A percentile compares a stretch with the other conserved stretches of the same genome.
Conservation (phyloP, 352 stramenopile genomes). For the Phytophthora quininea region DNA sequence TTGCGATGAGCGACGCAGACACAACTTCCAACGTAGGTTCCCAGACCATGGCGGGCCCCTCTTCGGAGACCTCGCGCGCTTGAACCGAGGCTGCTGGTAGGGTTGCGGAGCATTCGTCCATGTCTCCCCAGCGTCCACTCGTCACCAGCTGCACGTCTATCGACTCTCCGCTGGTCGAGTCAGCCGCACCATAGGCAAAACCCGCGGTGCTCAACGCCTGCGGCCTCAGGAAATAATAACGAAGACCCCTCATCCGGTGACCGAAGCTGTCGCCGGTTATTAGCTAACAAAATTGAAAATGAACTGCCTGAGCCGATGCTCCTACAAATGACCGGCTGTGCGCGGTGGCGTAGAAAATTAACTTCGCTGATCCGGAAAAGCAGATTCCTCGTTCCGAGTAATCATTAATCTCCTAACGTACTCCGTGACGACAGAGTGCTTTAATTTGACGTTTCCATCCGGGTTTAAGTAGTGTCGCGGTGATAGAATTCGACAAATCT, state of each 20-base stretch:
- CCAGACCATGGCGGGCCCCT: neutral
- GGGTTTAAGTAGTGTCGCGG: too few species aligned
- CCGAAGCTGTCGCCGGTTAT: too few species aligned
- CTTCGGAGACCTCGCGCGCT: neutral
- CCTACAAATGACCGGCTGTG: neutral
- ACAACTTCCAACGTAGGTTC: neutral
- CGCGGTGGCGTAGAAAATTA: neutral
- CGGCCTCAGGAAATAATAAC: neutral
- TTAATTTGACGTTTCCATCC: too few species aligned
- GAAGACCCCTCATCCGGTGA: too few species aligned
- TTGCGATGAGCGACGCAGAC: neutral
- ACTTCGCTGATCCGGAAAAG: slow-evolving; percentile 1
- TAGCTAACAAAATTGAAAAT: neutral
- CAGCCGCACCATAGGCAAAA: neutral
- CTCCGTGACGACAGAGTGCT: too few species aligned
- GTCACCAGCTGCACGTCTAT: neutral
- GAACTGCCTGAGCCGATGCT: neutral
- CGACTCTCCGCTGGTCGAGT: neutral
- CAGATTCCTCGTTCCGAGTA: neutral
- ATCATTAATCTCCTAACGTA: neutral
- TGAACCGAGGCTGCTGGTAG: neutral
- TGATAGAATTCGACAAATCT: too few species aligned
- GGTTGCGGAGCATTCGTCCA: neutral
- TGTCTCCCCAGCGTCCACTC: neutral
- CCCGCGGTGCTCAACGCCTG: neutral